Evolutionary conservation across 2,329 filamentous ascomycete genomes (phyloP).

Genomic region (Fusarium sp.): DNA sequence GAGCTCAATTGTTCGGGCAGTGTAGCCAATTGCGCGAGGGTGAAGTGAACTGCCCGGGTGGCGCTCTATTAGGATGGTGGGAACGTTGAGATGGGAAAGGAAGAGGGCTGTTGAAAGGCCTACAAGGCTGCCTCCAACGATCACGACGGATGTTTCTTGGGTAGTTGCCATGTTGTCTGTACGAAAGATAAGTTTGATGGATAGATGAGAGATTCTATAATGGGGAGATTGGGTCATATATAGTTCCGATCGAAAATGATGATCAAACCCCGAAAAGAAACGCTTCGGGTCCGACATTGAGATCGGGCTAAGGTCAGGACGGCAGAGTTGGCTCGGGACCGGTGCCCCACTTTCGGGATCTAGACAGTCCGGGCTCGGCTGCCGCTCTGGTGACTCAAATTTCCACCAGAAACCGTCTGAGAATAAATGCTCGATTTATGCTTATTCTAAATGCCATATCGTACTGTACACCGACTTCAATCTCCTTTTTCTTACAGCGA

Average conservation of each 20-base stretch:
- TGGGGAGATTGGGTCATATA: accelerated
- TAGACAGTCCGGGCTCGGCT: background rate
- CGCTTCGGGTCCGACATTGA: background rate
- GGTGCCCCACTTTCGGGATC: background rate
- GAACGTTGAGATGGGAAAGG: slow-evolving; percentile 45
- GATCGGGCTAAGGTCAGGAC: background rate
- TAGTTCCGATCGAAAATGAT: background rate
- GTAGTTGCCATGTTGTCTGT: background rate
- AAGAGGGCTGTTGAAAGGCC: slow-evolving; percentile 52
- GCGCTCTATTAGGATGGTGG: slow-evolving; percentile 50
- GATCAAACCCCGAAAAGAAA: background rate
- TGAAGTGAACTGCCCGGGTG: slow-evolving; percentile 48
- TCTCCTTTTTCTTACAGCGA: accelerated
- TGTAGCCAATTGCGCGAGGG: slow-evolving; percentile 51
- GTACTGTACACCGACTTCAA: background rate
- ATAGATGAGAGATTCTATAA: accelerated
- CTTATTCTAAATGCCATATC: background rate
- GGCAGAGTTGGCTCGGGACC: background rate
- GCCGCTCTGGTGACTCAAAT: background rate
- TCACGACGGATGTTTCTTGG: slow-evolving; percentile 43
- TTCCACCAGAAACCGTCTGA: background rate
- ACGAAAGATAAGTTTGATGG: background rate
- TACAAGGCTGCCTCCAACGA: slow-evolving; percentile 52
- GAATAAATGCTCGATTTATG: background rate
- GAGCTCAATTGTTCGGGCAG: slow-evolving; percentile 51